These are phyloP conservation scores for Omphalea diandra DNA, from an alignment of 441 rosid genomes.

Conservation along the genomic window DNA sequence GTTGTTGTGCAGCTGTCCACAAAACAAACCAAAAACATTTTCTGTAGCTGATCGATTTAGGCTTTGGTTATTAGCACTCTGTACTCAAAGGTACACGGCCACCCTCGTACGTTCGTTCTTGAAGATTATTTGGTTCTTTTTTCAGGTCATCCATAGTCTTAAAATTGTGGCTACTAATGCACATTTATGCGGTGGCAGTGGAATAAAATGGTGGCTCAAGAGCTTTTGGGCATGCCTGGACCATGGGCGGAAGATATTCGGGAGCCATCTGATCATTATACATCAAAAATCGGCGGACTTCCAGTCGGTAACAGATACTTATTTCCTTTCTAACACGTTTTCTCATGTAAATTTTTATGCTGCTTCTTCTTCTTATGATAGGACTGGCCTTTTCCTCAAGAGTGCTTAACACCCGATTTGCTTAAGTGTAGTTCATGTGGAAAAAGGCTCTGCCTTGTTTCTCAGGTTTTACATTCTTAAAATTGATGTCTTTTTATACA, in stretches of 20 bases:
- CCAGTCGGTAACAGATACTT: constrained; percentile 44
- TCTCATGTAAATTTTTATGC: background rate
- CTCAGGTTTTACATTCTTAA: constrained; percentile 50
- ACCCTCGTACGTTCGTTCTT: too few relatives aligned
- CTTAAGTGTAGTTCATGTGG: constrained; percentile 59
- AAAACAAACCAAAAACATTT: too few relatives aligned
- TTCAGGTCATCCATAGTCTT: background rate
- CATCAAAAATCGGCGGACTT: constrained; percentile 78
- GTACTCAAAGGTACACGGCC: too few relatives aligned
- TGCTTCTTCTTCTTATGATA: constrained; percentile 20
- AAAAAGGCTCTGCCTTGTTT: constrained; percentile 60
- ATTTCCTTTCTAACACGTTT: too few relatives aligned
- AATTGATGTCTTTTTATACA: background rate
- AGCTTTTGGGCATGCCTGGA: constrained; percentile 73
- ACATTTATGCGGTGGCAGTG: background rate
- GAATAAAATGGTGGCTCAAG: constrained; percentile 12
- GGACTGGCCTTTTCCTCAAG: constrained; percentile 76
- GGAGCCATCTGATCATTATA: constrained; percentile 71
- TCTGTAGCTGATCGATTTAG: too few relatives aligned
- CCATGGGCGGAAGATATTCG: constrained; percentile 71
- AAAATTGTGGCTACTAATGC: too few relatives aligned
- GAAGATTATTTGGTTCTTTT: too few relatives aligned
- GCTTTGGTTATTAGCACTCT: too few relatives aligned
- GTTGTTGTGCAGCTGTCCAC: too few relatives aligned
- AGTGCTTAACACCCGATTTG: constrained; percentile 31